Evolutionary conservation across 1,284 basidiomycete genomes (phyloP), one percentile per base, ranked within the genome.

Genomic region (Xanthoconium separans): DNA sequence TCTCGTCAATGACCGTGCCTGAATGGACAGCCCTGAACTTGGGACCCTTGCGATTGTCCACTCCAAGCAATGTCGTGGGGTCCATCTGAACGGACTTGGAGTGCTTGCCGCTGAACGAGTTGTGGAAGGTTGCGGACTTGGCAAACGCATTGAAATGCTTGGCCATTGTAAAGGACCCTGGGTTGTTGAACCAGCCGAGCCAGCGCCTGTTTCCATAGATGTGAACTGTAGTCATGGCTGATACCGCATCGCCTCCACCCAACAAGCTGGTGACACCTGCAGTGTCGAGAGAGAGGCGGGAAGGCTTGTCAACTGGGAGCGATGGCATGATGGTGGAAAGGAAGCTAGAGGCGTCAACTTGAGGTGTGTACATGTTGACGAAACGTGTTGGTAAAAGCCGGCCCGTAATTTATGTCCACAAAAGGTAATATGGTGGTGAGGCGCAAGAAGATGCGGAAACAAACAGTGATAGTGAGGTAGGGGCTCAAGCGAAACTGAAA

Each of bases 121-220:
- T 16, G 37, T 12, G n/a, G 27, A 50, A 29, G 9, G 61, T 37
- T 6, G 47, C 40, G 6, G 59, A 61, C 12, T 53, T 57, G 1
- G 62, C 58, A 15, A 70, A 56, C 22, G 51, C 39, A 29, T 50
- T 55, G 30, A 65, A 55, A 10, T 56, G 57, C 46, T 59, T 61
- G 42, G 58, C 63, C 4, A 69, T 47, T 2, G 55, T 55, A 44
- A 67, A 64, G 11, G 60, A 57, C 2, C 68, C 68, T 6, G 68
- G 65, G n/a, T 54, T 58, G 24, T 70, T 70, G 44, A 70, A 66
- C 65, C 64, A 70, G 22, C 68, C 68, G 10, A 68, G 31, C 58
- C 58, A 70, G n/a, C 56, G 58, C 13, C 58, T 61, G 15, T 54
- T 51, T n/a, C 40, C 51, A 24, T 63, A 65, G 40, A 70, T 20